phyloP scores from a whole-genome alignment of 192 early-diverging fungal genomes.

The Gaertneriomyces semiglobifer region DNA sequence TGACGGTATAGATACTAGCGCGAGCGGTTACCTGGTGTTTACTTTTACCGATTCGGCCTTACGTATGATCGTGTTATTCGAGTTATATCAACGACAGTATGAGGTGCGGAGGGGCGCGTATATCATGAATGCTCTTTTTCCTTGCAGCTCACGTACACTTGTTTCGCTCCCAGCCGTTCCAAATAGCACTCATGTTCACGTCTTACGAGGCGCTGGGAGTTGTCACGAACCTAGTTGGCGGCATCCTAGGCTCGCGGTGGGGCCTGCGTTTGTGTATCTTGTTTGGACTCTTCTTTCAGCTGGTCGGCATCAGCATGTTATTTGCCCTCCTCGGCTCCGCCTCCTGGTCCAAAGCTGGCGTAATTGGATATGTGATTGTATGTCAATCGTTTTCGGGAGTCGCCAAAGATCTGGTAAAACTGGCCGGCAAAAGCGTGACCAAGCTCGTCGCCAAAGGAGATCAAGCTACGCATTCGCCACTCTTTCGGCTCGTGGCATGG shows the following conservation, averaged over 20 bases:
- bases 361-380: slow-evolving; percentile 38
- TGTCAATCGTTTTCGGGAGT: slow-evolving; percentile 42
- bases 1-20: neutral
- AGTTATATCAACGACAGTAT: slow-evolving; percentile 32
- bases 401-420: slow-evolving; percentile 50
- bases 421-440: slow-evolving; percentile 44
- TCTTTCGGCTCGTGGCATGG: slow-evolving; percentile 45
- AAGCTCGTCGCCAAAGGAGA: slow-evolving; percentile 40
- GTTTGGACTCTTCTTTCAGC: slow-evolving; percentile 31
- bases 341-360: slow-evolving; percentile 26
- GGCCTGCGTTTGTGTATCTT: slow-evolving; percentile 39
- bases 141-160: neutral
- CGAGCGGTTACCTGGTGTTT: slow-evolving; percentile 40
- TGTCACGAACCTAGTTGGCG: slow-evolving; percentile 44
- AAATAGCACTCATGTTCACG: slow-evolving; percentile 46
- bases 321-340: slow-evolving; percentile 23
- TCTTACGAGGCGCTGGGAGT: slow-evolving; percentile 47
- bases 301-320: slow-evolving; percentile 43
- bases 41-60: slow-evolving; percentile 46
- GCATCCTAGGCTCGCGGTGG: slow-evolving; percentile 38
- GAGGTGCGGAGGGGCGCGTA: slow-evolving; percentile 13
- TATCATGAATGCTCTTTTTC: neutral
- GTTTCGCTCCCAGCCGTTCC: slow-evolving; percentile 28
- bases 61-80: slow-evolving; percentile 46
- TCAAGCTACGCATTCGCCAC: slow-evolving; percentile 15